Conservation (phyloP, 2,329 filamentous ascomycete genomes). For the Blumeriella jaapii region DNA sequence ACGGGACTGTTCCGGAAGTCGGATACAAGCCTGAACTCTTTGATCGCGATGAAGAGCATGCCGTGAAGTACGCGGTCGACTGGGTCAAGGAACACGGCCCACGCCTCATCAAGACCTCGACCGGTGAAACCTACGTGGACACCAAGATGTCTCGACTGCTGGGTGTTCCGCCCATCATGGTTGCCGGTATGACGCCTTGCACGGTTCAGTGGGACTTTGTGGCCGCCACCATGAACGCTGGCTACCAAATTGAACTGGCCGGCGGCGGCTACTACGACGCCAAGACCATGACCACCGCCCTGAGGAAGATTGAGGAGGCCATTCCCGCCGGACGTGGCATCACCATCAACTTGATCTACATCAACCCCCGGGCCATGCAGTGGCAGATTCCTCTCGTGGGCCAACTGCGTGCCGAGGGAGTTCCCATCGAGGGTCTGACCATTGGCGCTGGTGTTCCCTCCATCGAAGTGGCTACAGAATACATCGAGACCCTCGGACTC, state of each 20-base stretch:
- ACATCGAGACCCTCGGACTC: conserved; percentile 82
- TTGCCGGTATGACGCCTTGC: conserved; percentile 86
- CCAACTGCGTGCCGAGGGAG: conserved; percentile 69
- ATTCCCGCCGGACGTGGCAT: conserved; percentile 83
- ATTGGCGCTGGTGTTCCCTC: conserved; percentile 91
- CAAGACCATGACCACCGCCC: conserved; percentile 69
- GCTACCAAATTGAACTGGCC: conserved; percentile 86
- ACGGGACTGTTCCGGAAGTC: conserved; percentile 79
- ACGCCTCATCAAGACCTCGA: conserved; percentile 79
- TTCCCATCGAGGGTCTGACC: conserved; percentile 83
- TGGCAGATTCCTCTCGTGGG: conserved; percentile 86
- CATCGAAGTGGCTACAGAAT: conserved; percentile 84
- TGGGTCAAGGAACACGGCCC: conserved; percentile 98
- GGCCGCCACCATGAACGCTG: conserved; percentile 83
- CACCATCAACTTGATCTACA: conserved; percentile 82
- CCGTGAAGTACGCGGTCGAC: conserved; percentile 87
- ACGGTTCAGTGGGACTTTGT: conserved; percentile 90
- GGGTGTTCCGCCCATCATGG: conserved; percentile 76
- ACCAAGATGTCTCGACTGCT: conserved; percentile 90
- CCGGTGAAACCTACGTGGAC: conserved; percentile 83
- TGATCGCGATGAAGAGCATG: conserved; percentile 88
- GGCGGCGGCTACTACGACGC: conserved; percentile 84
- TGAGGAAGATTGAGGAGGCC: conserved; percentile 72
- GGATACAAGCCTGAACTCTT: conserved; percentile 98
- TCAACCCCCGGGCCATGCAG: conserved; percentile 77